Evolutionary conservation across 768 basidiomycete species (phyloP).

Genomic region (Suillus discolor): DNA sequence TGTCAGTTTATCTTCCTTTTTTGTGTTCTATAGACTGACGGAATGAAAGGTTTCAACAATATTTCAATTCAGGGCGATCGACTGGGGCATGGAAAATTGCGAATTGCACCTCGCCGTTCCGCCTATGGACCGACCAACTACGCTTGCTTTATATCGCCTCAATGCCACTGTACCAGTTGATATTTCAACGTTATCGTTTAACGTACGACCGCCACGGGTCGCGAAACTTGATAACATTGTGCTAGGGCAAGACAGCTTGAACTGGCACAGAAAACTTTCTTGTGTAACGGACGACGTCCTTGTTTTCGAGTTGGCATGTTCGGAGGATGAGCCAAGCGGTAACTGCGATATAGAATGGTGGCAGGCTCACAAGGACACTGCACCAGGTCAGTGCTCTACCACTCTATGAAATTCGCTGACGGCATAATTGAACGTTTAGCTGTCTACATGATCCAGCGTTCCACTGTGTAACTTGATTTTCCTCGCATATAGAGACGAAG

Average conservation of each 20-base stretch:
- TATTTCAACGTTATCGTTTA: background rate
- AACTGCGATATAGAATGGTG: background rate
- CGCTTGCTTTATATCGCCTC: background rate
- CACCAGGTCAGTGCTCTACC: background rate
- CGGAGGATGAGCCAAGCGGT: background rate
- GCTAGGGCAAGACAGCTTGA: background rate
- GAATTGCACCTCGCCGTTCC: background rate
- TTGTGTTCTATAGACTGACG: background rate
- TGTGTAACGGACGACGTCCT: conserved; percentile 2
- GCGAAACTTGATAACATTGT: background rate
- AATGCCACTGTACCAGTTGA: background rate
- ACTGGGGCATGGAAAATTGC: background rate
- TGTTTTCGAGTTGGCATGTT: background rate
- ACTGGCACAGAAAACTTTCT: conserved; percentile 2
- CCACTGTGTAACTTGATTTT: background rate
- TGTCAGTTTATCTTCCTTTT: background rate
- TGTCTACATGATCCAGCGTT: background rate
- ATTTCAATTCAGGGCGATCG: conserved; percentile 1
- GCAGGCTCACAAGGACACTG: background rate
- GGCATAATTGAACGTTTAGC: background rate
- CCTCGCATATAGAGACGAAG: background rate
- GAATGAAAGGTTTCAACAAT: background rate
- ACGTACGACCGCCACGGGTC: background rate
- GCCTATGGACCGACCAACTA: background rate
- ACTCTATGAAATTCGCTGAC: background rate